These are phyloP conservation scores for Aegilops longissima DNA, from an alignment of 176 grass and related monocot species.

Conservation along the genomic window DNA sequence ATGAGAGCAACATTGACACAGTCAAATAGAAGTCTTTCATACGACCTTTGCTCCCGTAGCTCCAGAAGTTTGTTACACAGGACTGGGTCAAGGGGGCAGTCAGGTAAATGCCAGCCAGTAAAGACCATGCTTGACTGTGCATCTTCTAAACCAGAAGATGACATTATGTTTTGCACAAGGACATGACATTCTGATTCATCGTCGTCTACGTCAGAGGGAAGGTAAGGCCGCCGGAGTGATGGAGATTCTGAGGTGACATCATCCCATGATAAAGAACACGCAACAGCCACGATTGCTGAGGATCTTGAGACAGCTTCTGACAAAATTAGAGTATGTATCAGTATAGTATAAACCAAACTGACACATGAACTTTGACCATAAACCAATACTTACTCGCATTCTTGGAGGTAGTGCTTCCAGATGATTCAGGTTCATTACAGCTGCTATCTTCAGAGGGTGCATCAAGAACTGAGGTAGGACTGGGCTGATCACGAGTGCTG, in stretches of 20 bases:
- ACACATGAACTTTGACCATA: background rate
- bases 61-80: conserved; percentile 58
- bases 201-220: conserved; percentile 30
- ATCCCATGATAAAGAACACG: conserved; percentile 75
- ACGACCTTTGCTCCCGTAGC: conserved; percentile 57
- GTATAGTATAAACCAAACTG: conserved; percentile 3
- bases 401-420: conserved; percentile 31
- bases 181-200: conserved; percentile 59
- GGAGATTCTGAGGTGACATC: conserved; percentile 32
- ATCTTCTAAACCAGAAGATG: conserved; percentile 51
- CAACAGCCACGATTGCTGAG: conserved; percentile 54
- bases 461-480: conserved; percentile 91
- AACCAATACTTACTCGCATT: conserved; percentile 50
- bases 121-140: conserved; percentile 39
- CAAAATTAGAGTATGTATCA: conserved; percentile 3
- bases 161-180: conserved; percentile 76
- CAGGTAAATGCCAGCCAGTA: conserved; percentile 62
- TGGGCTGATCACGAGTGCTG: conserved; percentile 65
- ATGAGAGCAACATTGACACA: conserved; percentile 69
- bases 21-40: conserved; percentile 68
- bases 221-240: background rate
- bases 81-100: conserved; percentile 68
- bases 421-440: conserved; percentile 57
- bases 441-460: conserved; percentile 66
- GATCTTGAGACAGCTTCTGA: conserved; percentile 54